Evolutionary conservation across 2,329 filamentous ascomycete species (phyloP).

Genomic region (Cladosporium velox): DNA sequence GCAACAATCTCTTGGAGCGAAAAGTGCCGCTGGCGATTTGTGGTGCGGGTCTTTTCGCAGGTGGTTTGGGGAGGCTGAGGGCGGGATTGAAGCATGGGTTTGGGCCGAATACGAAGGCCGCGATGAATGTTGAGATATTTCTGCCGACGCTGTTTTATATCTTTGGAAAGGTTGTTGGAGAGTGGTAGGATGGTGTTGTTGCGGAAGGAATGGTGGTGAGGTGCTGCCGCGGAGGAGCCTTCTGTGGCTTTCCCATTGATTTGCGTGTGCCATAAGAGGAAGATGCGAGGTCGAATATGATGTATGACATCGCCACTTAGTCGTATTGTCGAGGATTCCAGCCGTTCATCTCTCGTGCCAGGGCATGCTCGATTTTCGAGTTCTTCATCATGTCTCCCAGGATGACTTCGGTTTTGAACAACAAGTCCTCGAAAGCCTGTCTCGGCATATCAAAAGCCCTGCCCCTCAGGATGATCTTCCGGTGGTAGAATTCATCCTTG

Average conservation of each 20-base stretch:
- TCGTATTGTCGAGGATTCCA: slow-evolving; percentile 7
- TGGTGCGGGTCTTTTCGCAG: background rate
- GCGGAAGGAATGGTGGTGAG: background rate
- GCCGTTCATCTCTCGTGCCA: slow-evolving; percentile 6
- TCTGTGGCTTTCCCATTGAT: background rate
- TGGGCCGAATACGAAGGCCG: background rate
- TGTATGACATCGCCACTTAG: background rate
- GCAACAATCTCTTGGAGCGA: background rate
- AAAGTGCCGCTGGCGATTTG: background rate
- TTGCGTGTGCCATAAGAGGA: background rate
- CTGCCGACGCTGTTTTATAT: background rate
- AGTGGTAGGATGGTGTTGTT: background rate
- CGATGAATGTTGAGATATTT: slow-evolving; percentile 7
- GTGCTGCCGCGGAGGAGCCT: background rate
- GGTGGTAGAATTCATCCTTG: slow-evolving; percentile 1
- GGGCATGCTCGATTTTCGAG: background rate
- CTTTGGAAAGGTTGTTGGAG: background rate
- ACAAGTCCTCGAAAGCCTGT: slow-evolving; percentile 8
- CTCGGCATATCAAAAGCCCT: slow-evolving; percentile 9
- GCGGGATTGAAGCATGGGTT: slow-evolving; percentile 11
- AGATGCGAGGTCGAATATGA: background rate
- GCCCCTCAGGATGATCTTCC: slow-evolving; percentile 10
- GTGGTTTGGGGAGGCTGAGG: background rate
- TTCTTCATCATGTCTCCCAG: slow-evolving; percentile 10
- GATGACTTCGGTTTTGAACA: slow-evolving; percentile 3